Percentiles rank a stretch among this genome's conserved stretches.
Conservation (phyloP, 495 filamentous ascomycete genomes). For the Lasiosphaeriaceae sp. region DNA sequence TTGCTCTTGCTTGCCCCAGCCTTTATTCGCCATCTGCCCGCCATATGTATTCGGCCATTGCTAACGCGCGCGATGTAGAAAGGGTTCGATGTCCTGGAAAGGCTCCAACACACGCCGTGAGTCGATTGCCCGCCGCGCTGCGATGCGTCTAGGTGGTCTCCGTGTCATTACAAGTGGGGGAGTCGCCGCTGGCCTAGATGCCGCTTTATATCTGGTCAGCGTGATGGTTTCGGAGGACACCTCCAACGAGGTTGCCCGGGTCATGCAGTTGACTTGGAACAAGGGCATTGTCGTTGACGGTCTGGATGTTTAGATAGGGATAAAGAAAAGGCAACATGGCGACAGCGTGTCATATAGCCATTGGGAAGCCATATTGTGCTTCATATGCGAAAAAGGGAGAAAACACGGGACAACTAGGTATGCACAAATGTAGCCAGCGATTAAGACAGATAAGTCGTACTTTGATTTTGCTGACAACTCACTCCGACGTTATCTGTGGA, state of each 20-base stretch:
- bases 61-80: constrained; percentile 33
- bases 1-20: neutral
- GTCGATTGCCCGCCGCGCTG: constrained; percentile 61
- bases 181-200: constrained; percentile 73
- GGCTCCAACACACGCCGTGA: constrained; percentile 60
- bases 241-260: constrained; percentile 62
- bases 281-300: constrained; percentile 68
- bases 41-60: neutral
- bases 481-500: no score
- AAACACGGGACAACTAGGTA: neutral
- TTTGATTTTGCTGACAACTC: no score
- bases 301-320: constrained; percentile 60
- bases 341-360: neutral
- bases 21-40: neutral
- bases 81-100: constrained; percentile 70
- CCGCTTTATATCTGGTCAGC: constrained; percentile 71
- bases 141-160: constrained; percentile 63
- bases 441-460: no score
- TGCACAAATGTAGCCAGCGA: no score
- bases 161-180: constrained; percentile 75
- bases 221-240: constrained; percentile 64
- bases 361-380: neutral
- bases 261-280: constrained; percentile 69
- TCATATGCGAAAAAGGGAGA: neutral
- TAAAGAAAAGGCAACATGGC: constrained; percentile 8